Evolutionary conservation across 78 protist genomes (phyloP), one percentile per base, ranked within the genome.

Genomic region (Chrysochromulina tobinii): DNA sequence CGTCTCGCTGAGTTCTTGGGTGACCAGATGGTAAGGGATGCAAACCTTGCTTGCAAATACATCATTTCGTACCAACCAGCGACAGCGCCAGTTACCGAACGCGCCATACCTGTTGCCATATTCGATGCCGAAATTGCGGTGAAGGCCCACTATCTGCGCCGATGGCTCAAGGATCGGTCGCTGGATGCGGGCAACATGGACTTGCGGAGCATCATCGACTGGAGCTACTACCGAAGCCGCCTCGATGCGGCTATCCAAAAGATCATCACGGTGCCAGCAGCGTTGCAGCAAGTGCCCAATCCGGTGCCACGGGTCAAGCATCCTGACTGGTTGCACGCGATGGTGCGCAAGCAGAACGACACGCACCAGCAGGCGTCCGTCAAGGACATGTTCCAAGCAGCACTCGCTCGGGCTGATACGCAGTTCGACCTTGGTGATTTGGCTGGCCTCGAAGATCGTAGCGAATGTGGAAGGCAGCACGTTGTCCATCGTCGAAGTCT

Each of bases 221-320:
- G 99, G 99, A 23, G 95, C 18, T 99, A 99, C 94, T 97, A 97
- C 93, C 79, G 92, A 3, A 95, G 87, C 54, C 96, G 99, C 18
- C 69, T 99, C 23, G 91, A 93, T 6, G 61, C 95, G 17, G 61
- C 92, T 67, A 95, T 99, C 25, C 98, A 97, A 92, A 99, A 99
- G 93, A 98, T 99, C 75, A 90, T 99, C 72, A 97, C 99, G 1
- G 98, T 99, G 83, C 99, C 99, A 0, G 99, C 99, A 3, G 98
- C 97, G 12, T 67, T 96, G 61, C 99, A 99, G 89, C 25, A 88
- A 25, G 67, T 99, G n/a, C 4, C 38, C 21, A 98, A 98, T 83
- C 99, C 99, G 11, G 97, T 97, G 18, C 99, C 98, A 23, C 93
- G 99, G 17, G 98, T 99, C 12, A 81, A 7, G 27, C 99, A 97